Evolutionary conservation across 495 filamentous ascomycete genomes (phyloP).

Genomic region (Annulohypoxylon bovei): DNA sequence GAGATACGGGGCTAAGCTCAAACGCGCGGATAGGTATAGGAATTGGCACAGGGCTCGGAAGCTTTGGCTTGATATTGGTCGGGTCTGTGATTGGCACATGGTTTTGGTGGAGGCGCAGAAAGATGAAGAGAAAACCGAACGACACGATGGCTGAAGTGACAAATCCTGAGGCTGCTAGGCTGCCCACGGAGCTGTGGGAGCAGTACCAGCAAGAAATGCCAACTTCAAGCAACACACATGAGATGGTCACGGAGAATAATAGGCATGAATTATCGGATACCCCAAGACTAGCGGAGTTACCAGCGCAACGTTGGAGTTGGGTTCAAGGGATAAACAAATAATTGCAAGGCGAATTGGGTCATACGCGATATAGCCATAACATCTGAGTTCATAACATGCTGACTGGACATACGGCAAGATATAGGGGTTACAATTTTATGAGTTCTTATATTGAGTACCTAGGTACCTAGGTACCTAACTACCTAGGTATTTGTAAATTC

Average conservation of each 20-base stretch:
- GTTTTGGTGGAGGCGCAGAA: not conserved
- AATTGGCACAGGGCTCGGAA: not conserved
- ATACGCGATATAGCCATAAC: not conserved
- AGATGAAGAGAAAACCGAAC: not conserved
- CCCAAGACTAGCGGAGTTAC: not conserved
- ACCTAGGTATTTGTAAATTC: not conserved
- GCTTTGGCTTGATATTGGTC: not conserved
- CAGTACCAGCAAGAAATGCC: conserved; percentile 8
- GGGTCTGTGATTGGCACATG: not conserved
- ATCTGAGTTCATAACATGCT: not conserved
- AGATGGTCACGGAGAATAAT: conserved; percentile 10
- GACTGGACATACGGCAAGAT: no score
- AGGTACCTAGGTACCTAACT: not conserved
- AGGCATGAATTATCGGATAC: not conserved
- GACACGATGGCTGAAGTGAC: not conserved
- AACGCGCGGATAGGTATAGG: not conserved
- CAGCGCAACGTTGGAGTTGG: not conserved
- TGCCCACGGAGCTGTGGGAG: conserved; percentile 8
- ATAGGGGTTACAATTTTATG: no score
- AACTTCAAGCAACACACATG: conserved; percentile 8
- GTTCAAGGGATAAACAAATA: not conserved
- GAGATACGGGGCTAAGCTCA: not conserved
- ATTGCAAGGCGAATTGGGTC: not conserved
- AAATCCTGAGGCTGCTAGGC: not conserved
- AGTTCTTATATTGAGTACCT: not conserved